A percentile compares a stretch with the other conserved stretches of the same genome.
Evolutionary conservation across 1,139 yeast genomes (phyloP).

Genomic region (Wickerhamomyces sp.): DNA sequence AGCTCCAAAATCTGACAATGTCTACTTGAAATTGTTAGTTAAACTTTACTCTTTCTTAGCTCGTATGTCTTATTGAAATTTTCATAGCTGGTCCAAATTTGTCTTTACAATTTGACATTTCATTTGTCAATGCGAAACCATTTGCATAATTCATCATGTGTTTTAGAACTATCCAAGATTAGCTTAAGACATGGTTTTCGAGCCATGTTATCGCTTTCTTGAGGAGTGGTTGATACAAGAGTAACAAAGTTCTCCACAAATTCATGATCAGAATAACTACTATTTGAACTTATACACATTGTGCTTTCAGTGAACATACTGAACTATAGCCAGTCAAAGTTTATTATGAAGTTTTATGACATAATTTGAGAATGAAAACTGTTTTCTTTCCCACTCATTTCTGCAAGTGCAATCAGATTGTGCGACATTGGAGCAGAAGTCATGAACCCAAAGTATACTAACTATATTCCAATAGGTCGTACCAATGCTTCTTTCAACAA

Average conservation of each 20-base stretch:
- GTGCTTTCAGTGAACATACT: slow-evolving; percentile 25
- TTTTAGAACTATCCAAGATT: not conserved
- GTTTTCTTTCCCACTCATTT: slow-evolving; percentile 23
- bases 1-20: slow-evolving; percentile 99
- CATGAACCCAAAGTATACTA: slow-evolving; percentile 33
- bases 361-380: not conserved
- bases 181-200: no score
- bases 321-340: slow-evolving; percentile 12
- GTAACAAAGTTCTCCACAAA: no score
- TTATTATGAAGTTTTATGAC: no score
- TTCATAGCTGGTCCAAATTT: not conserved
- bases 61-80: slow-evolving; percentile 59
- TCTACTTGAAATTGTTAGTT: slow-evolving; percentile 96
- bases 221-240: slow-evolving; percentile 6
- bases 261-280: no score
- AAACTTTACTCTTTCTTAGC: slow-evolving; percentile 98
- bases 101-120: slow-evolving; percentile 2
- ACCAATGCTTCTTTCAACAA: slow-evolving; percentile 99
- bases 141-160: slow-evolving; percentile 2
- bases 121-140: not conserved
- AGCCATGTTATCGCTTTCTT: not conserved
- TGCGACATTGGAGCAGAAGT: slow-evolving; percentile 59
- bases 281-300: slow-evolving; percentile 1
- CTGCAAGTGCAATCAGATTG: slow-evolving; percentile 59
- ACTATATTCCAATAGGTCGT: slow-evolving; percentile 63